Conservation (phyloP, 176 grass and related monocot species). For the Avena atlantica region DNA sequence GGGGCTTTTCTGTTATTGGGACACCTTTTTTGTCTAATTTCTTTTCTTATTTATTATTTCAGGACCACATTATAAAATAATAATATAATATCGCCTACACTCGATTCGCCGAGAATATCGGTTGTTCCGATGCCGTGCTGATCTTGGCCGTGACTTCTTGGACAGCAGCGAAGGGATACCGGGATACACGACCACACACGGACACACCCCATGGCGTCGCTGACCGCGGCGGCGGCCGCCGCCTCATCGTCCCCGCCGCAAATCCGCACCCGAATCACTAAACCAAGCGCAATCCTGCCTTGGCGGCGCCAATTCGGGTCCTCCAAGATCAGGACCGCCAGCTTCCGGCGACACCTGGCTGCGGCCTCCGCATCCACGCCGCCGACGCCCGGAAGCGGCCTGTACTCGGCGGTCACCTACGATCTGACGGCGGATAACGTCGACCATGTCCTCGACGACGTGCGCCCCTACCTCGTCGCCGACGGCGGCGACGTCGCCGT, state of each 20-base stretch:
- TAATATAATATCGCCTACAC: neutral
- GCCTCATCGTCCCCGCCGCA: slow-evolving; percentile 31
- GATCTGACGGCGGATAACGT: slow-evolving; percentile 86
- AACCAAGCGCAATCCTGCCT: neutral
- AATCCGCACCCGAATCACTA: slow-evolving; percentile 35
- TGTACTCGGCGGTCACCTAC: slow-evolving; percentile 78
- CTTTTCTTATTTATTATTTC: too few relatives aligned
- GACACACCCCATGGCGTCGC: slow-evolving; percentile 34
- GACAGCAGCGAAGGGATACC: neutral
- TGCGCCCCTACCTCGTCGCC: slow-evolving; percentile 88
- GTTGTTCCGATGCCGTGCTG: neutral
- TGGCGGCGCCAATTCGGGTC: slow-evolving; percentile 27
- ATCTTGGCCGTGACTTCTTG: slow-evolving; percentile 22
- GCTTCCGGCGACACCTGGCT: slow-evolving; percentile 1
- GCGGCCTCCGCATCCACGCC: slow-evolving; percentile 51
- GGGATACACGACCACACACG: slow-evolving; percentile 23
- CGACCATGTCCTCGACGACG: slow-evolving; percentile 75
- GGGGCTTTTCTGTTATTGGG: too few relatives aligned
- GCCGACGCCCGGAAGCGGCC: slow-evolving; percentile 53
- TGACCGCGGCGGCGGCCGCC: slow-evolving; percentile 42
- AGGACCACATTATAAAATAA: too few relatives aligned
- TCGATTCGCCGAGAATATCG: neutral
- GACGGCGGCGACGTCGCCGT: slow-evolving; percentile 90
- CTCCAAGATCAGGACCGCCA: slow-evolving; percentile 42
- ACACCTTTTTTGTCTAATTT: too few relatives aligned